These are phyloP conservation scores for Diplodia intermedia DNA, from an alignment of 2,329 filamentous ascomycete species.

Conservation along the genomic window DNA sequence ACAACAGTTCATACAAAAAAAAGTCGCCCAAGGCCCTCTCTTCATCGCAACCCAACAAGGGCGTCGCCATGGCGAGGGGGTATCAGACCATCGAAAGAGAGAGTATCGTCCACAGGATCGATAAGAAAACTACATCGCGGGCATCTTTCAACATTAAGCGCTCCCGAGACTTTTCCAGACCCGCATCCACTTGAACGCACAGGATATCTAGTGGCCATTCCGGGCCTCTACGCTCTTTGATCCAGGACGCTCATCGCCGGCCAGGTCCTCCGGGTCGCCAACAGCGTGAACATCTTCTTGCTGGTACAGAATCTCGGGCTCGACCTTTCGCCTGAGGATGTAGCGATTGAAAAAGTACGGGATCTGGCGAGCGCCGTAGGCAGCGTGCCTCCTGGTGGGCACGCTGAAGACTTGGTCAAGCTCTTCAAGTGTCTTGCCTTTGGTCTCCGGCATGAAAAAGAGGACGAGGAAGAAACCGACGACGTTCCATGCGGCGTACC, in stretches of 20 bases:
- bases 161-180: background rate
- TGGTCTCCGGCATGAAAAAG: conserved; percentile 60
- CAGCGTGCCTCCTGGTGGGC: conserved; percentile 48
- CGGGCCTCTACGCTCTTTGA: background rate
- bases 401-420: conserved; percentile 63
- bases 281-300: conserved; percentile 15
- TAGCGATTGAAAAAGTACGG: conserved; percentile 49
- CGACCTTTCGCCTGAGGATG: conserved; percentile 42
- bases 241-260: background rate
- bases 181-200: background rate
- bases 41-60: background rate
- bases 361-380: conserved; percentile 43
- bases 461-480: conserved; percentile 60
- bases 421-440: conserved; percentile 45
- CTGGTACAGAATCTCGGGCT: conserved; percentile 38
- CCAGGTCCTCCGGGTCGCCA: conserved; percentile 17
- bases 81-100: conserved; percentile 17
- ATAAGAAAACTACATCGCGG: background rate
- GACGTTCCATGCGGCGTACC: conserved; percentile 64
- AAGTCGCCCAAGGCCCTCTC: conserved; percentile 1
- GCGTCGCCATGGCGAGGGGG: conserved; percentile 1
- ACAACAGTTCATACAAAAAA: background rate
- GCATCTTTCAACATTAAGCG: background rate
- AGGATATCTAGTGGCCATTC: background rate
- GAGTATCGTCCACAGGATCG: background rate